Conservation (phyloP, 1,139 yeast species). For the Pichia sp. region DNA sequence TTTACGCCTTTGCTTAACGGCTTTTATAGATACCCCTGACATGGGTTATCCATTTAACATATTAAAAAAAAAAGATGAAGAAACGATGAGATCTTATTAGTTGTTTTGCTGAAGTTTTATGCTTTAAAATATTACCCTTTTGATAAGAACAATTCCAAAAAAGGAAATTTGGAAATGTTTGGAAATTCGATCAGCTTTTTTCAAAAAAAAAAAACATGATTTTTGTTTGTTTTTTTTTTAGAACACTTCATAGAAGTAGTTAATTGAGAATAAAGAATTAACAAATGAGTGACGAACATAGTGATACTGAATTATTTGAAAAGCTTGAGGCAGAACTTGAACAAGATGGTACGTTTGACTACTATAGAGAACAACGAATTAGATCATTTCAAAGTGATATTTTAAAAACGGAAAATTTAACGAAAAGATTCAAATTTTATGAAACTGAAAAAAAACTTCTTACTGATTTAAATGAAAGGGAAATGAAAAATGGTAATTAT, state of each 20-base stretch:
- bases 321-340: conserved; percentile 12
- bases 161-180: too few species aligned
- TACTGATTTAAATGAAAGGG: conserved; percentile 36
- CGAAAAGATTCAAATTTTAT: conserved; percentile 34
- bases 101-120: too few species aligned
- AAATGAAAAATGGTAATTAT: conserved; percentile 31
- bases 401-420: conserved; percentile 24
- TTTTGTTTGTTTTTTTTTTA: too few species aligned
- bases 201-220: too few species aligned
- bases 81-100: too few species aligned
- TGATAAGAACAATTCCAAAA: too few species aligned
- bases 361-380: conserved; percentile 32
- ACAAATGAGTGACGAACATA: neutral
- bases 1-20: neutral
- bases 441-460: conserved; percentile 52
- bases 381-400: conserved; percentile 33
- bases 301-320: conserved; percentile 8
- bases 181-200: too few species aligned
- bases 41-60: neutral
- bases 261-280: too few species aligned
- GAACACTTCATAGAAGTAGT: too few species aligned
- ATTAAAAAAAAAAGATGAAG: too few species aligned
- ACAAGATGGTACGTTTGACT: conserved; percentile 12
- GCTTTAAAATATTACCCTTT: too few species aligned
- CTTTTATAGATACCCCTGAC: neutral